Percentiles rank a stretch among this genome's conserved stretches.
phyloP scores from a whole-genome alignment of 2,329 filamentous ascomycete genomes.

The Tolypocladium endophyticum region DNA sequence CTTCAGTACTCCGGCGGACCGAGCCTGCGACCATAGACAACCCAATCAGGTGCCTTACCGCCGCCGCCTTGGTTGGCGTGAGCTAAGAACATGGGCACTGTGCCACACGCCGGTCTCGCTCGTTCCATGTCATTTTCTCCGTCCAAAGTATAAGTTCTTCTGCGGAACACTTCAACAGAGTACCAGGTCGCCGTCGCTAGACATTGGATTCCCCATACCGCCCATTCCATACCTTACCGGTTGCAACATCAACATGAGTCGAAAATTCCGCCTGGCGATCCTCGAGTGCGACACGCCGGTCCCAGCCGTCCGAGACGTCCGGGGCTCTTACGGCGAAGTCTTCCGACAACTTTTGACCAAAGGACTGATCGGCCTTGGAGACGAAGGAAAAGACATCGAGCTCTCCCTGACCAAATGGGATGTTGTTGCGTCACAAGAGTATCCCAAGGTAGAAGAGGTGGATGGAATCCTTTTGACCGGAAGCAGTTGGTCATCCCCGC shows the following conservation, averaged over 20 bases:
- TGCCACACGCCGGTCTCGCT: background rate
- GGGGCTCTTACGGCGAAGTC: constrained; percentile 19
- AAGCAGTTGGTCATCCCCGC: constrained; percentile 16
- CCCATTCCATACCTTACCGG: too few species aligned
- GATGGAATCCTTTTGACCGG: constrained; percentile 21
- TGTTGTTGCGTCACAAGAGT: constrained; percentile 15
- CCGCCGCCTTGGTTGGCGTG: background rate
- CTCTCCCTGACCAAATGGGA: constrained; percentile 18
- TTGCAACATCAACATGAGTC: background rate
- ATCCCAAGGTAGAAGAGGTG: constrained; percentile 14
- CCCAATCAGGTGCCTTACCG: background rate
- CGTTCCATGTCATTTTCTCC: too few species aligned
- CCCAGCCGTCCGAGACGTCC: constrained; percentile 12
- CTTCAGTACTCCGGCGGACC: background rate
- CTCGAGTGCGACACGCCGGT: constrained; percentile 22
- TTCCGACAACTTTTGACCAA: constrained; percentile 16
- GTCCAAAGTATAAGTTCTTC: background rate
- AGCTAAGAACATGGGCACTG: background rate
- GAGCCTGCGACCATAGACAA: background rate
- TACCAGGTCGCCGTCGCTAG: background rate
- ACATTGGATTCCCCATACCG: background rate
- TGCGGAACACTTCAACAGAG: background rate
- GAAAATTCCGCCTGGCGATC: constrained; percentile 11
- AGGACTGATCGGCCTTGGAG: constrained; percentile 12
- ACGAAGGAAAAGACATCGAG: constrained; percentile 8